Percentiles rank a stretch among this genome's conserved stretches.
Evolutionary conservation across 495 filamentous ascomycete species (phyloP).

Genomic region (Aspergillus nidulans): DNA sequence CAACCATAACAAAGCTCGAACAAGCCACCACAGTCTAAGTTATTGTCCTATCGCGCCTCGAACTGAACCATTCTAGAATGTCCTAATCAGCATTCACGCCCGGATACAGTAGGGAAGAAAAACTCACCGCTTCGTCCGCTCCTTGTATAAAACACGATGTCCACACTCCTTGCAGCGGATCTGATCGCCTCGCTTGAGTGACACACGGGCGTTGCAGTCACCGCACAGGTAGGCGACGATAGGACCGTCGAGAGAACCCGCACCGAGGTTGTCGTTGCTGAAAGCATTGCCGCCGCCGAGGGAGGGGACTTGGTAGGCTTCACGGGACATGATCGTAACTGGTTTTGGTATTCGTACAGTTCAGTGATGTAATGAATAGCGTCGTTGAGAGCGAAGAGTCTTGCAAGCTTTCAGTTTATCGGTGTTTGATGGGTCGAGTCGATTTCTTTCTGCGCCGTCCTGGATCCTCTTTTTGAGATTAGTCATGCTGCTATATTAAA

Average conservation of each 20-base stretch:
- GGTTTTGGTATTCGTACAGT: background rate
- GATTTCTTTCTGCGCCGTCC: too few relatives aligned
- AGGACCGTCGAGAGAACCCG: slow-evolving; percentile 31
- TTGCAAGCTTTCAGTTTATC: too few relatives aligned
- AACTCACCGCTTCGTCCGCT: slow-evolving; percentile 88
- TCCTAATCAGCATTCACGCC: slow-evolving; percentile 5
- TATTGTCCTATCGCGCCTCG: slow-evolving; percentile 66
- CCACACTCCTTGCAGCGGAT: slow-evolving; percentile 97
- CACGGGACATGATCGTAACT: slow-evolving; percentile 38
- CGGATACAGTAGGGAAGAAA: background rate
- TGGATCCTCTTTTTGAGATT: too few relatives aligned
- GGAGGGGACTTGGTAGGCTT: slow-evolving; percentile 48
- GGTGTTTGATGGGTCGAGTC: too few relatives aligned
- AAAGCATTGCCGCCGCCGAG: slow-evolving; percentile 33
- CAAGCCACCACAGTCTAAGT: background rate
- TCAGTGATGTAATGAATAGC: too few relatives aligned
- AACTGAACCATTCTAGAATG: slow-evolving; percentile 91
- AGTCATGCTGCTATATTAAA: too few relatives aligned
- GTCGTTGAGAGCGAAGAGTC: too few relatives aligned
- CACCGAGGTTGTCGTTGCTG: slow-evolving; percentile 27
- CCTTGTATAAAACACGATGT: slow-evolving; percentile 94
- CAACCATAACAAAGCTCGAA: slow-evolving; percentile 8
- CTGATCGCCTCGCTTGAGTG: slow-evolving; percentile 75
- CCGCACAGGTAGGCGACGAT: slow-evolving; percentile 85
- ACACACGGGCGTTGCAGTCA: slow-evolving; percentile 81